Conservation (phyloP, 768 basidiomycete species). For the Boletus speciosus region DNA sequence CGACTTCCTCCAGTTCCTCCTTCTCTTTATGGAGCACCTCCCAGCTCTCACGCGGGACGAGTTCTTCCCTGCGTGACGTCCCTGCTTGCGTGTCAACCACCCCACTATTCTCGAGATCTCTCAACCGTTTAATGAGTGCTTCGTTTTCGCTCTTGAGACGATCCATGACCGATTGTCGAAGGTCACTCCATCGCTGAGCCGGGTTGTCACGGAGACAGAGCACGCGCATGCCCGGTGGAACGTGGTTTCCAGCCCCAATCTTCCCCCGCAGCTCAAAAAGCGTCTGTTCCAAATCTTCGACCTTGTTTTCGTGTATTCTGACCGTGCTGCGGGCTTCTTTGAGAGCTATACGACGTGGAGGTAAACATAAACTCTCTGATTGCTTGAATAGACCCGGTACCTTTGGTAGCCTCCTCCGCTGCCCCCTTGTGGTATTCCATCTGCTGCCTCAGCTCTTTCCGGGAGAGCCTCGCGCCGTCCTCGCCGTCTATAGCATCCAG, state of each 20-base stretch:
- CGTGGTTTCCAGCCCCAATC: conserved; percentile 70
- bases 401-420: conserved; percentile 38
- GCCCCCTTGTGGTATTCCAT: conserved; percentile 37
- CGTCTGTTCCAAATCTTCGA: conserved; percentile 72
- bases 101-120: conserved; percentile 52
- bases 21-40: conserved; percentile 71
- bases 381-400: conserved; percentile 24
- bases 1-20: conserved; percentile 55
- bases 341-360: conserved; percentile 37
- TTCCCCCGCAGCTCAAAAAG: conserved; percentile 77
- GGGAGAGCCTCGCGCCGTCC: conserved; percentile 20
- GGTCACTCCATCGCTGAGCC: conserved; percentile 74
- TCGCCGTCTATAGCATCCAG: conserved; percentile 45
- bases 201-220: conserved; percentile 76
- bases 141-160: conserved; percentile 79
- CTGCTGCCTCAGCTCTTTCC: conserved; percentile 39
- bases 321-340: conserved; percentile 35
- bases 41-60: conserved; percentile 79
- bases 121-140: conserved; percentile 66
- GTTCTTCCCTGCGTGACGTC: conserved; percentile 15
- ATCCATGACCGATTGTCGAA: conserved; percentile 72
- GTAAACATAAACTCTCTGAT: not conserved
- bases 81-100: conserved; percentile 18
- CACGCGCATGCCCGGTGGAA: conserved; percentile 68
- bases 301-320: conserved; percentile 44